Base-by-base conservation (phyloP, 108 stramenopile species). In the Aurantiochytrium sp. region DNA sequence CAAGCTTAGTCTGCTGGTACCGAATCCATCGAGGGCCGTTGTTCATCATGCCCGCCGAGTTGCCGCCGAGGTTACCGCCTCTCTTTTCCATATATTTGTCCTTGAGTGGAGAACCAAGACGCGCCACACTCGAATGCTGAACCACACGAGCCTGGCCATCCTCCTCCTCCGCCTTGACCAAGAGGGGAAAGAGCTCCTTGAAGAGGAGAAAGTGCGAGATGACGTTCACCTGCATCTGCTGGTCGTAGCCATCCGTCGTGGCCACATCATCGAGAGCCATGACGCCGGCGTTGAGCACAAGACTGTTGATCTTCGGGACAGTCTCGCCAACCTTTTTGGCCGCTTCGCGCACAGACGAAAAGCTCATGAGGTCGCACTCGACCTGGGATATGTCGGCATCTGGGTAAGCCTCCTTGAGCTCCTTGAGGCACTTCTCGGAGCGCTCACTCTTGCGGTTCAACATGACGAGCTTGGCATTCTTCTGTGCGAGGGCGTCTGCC, bases 121-220 rank as follows among this genome's bases (percentile, higher is more conserved):
- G 88, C 6, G 92, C 89, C 0, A 23, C 44, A 5, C 90, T 90
- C 19, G 90, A 88, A 59, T 93, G 94, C 55, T 94, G 90, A 29
- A 93, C 92, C n/a, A 94, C 90, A 14, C 94, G 71, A 8, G 94
- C 93, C 72, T 94, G 91, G n/a, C 93, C 94, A 51, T 89, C 87
- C 6, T 92, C 25, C 23, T 92, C 90, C 18, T 60, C 90, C 4
- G 93, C 95, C 44, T 90, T 83, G 60, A 93, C 60, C 44, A 95
- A 60, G 18, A 90, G 71, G 5, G 94, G 94, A 58, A 89, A 91
- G n/a, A 96, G 83, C 60, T 91, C 89, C 87, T 91, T 91, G 49
- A 93, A 91, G 59, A 96, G 90, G 14, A 96, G 72, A 89, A 96
- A 95, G 49, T 94, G 94, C 47, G 92, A 90, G 29, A 96, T 58